Evolutionary conservation across 2,329 filamentous ascomycete species (phyloP).

Genomic region (Colletotrichum plurivorum): DNA sequence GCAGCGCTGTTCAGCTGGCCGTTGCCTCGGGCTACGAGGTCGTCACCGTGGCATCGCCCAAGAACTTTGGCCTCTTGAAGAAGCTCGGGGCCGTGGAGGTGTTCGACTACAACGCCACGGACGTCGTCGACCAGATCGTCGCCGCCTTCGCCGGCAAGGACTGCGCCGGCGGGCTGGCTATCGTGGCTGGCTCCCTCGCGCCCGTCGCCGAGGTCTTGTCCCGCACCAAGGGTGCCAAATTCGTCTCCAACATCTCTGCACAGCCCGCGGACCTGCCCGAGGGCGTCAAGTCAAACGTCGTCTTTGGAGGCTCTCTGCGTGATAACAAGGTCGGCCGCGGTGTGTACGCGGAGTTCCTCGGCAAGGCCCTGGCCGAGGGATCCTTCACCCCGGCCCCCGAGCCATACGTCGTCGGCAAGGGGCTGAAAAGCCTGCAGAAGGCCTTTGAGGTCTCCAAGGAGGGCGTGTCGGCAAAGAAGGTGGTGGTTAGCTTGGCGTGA

Average conservation of each 20-base stretch:
- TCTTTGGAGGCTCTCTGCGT: constrained; percentile 44
- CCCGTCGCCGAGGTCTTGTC: constrained; percentile 16
- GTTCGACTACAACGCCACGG: constrained; percentile 59
- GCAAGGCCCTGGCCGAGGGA: constrained; percentile 43
- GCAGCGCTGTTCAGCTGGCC: constrained; percentile 61
- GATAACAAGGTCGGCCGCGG: constrained; percentile 44
- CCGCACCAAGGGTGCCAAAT: constrained; percentile 19
- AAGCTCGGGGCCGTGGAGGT: constrained; percentile 58
- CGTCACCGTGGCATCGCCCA: constrained; percentile 56
- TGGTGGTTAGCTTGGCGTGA: constrained; percentile 38
- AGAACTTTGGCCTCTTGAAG: constrained; percentile 60
- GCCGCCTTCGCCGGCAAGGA: constrained; percentile 45
- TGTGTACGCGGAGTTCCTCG: constrained; percentile 45
- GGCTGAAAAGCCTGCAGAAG: constrained; percentile 44
- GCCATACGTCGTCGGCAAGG: constrained; percentile 44
- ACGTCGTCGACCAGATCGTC: constrained; percentile 51
- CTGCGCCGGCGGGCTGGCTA: constrained; percentile 40
- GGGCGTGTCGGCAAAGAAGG: constrained; percentile 46
- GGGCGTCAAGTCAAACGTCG: constrained; percentile 43
- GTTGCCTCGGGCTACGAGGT: constrained; percentile 60
- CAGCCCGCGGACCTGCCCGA: constrained; percentile 6
- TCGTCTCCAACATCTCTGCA: constrained; percentile 28
- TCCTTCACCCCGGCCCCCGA: constrained; percentile 43
- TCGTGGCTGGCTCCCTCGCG: constrained; percentile 17
- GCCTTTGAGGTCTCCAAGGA: constrained; percentile 43